These are phyloP conservation scores for Cryptomeria japonica DNA, from an alignment of 75 land plant genomes.

Conservation along the genomic window DNA sequence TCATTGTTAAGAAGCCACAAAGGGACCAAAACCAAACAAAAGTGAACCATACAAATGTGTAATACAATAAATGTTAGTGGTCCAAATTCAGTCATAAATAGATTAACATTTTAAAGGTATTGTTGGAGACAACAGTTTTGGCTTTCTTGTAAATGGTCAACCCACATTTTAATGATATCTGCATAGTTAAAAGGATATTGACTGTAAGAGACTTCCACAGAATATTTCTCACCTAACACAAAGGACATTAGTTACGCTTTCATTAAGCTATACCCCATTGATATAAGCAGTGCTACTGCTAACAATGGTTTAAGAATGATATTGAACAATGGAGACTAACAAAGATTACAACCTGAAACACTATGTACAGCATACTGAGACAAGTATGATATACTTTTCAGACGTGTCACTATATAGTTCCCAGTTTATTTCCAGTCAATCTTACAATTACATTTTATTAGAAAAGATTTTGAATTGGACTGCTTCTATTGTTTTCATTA, in stretches of 20 bases:
- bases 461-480: neutral
- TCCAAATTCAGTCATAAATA: neutral
- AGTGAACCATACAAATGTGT: neutral
- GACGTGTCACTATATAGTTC: neutral
- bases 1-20: neutral
- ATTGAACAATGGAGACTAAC: neutral
- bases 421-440: neutral
- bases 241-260: neutral
- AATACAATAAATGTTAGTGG: neutral
- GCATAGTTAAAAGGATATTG: neutral
- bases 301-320: neutral
- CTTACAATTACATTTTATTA: neutral
- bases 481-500: neutral
- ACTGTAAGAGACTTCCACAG: neutral
- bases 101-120: neutral
- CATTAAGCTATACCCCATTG: neutral
- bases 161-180: neutral
- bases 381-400: neutral
- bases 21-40: slow-evolving; percentile 1
- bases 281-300: neutral
- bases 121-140: neutral
- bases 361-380: too few relatives aligned
- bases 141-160: neutral
- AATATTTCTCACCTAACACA: neutral
- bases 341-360: neutral